Evolutionary conservation across 495 filamentous ascomycete species (phyloP), one percentile per base, ranked within the genome.

Genomic region (Penicillium steckii): DNA sequence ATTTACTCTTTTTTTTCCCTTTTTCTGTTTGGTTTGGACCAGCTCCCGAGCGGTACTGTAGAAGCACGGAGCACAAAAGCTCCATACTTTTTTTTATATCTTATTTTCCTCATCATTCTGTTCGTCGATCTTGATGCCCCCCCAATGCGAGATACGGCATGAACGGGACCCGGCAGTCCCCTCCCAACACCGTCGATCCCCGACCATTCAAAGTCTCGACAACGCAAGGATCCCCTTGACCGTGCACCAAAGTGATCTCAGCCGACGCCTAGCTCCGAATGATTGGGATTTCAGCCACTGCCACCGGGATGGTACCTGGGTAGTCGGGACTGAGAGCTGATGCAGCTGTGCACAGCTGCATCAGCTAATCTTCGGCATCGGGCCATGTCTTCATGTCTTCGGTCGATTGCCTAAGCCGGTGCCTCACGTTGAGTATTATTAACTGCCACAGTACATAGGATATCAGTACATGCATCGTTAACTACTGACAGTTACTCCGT

Each of bases 201-300:
- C 52, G 52, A 43, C 44, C 17, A 35, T 41, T 48, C 27, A 23
- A 40, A 30, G 25, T 33, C 18, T 23, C 24, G 33, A 22, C n/a
- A n/a, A n/a, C 33, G 54, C 60, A 64, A 40, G 61, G 61, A 53
- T 61, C 29, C 38, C 57, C 57, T 61, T 61, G 58, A 58, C 61
- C 56, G 46, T 32, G 48, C 40, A 23, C 27, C 53, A 46, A 55
- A 62, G 53, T 50, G 50, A 52, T 57, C 53, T 29, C 51, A 60
- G 53, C 53, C 60, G 60, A 60, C 46, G 37, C 45, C 55, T 49
- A 49, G 47, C 44, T 52, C 53, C 52, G 56, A 60, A 38, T 53
- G 35, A 59, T 64, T 64, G 42, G 55, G 52, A 61, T 61, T 56
- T 48, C 55, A 53, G 50, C 33, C 42, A 26, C 43, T 37, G 19